Conservation (phyloP, 2,329 filamentous ascomycete genomes). For the Aspergillus pseudoviridinutans region DNA sequence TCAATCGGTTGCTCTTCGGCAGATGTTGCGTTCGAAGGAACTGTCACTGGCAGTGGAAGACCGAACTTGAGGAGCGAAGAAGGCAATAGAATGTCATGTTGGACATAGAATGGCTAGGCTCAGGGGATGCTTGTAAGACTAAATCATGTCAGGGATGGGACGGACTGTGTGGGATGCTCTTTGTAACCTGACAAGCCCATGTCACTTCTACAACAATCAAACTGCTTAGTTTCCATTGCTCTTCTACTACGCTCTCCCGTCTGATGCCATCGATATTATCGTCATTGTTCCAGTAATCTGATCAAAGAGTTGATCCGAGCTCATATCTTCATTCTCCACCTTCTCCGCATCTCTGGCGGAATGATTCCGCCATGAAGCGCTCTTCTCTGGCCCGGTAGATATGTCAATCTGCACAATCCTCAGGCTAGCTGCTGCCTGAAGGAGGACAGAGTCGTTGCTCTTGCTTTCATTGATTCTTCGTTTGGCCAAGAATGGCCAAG, state of each 20-base stretch:
- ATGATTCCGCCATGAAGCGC: not conserved
- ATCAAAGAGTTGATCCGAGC: not conserved
- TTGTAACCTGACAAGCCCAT: not conserved
- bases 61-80: conserved; percentile 4
- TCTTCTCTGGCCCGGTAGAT: not conserved
- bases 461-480: no score
- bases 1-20: conserved; percentile 67
- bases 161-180: not conserved
- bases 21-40: conserved; percentile 42
- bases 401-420: not conserved
- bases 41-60: not conserved
- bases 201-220: not conserved
- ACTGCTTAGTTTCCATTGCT: not conserved
- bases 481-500: no score
- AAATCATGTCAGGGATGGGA: not conserved
- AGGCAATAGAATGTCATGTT: not conserved
- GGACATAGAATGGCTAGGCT: not conserved
- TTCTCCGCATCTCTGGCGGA: not conserved
- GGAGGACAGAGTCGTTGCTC: not conserved
- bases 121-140: not conserved
- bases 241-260: not conserved
- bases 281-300: not conserved
- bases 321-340: not conserved
- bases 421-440: not conserved
- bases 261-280: not conserved